Base-by-base conservation (phyloP, 2,329 filamentous ascomycete genomes). In the Fusarium humuli region DNA sequence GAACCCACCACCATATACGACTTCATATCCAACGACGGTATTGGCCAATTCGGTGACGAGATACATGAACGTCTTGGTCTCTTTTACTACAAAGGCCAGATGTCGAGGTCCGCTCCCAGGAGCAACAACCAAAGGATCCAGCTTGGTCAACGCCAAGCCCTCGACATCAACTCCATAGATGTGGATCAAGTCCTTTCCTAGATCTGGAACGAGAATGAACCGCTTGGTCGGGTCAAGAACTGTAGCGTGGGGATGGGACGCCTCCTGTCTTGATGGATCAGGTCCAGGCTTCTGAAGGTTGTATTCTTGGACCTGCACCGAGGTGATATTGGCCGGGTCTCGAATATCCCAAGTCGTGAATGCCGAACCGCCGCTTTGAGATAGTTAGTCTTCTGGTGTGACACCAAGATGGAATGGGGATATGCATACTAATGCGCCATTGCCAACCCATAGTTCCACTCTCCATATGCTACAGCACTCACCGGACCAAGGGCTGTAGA, bases 91-190 rank as follows among this genome's bases (percentile, higher is more conserved):
- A 80, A 92, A 93, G n/a, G 83, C 81, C 12, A 84, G 85, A 74
- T 93, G 91, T 32, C 91, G 83, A 1, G 91, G 91, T 0, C 91
- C 91, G 40, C 84, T 86, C 18, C 89, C 90, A 4, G 84, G 70
- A 34, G 81, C 67, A 55, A 84, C 77, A 37, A 79, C 69, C 37
- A 87, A 78, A 10, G 86, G 81, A 9, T 76, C 69, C 22, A 80
- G 70, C 23, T 79, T 73, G 20, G 74, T 74, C 10, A 87, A 79
- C 32, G 84, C 82, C 9, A 79, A 75, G 47, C 83, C 83, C 69
- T 87, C 79, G 11, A 52, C 52, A 52, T 59, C 58, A 73, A 91
- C 83, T 57, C 80, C 75, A 76, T 87, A 92, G 60, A 81, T 79
- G 67, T 87, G 88, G 49, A 92, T 78, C 9, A 88, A 73, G 72